These are phyloP conservation scores for Yamadazyma atmosphaerica DNA, from an alignment of 1,139 yeast species.

Conservation along the genomic window DNA sequence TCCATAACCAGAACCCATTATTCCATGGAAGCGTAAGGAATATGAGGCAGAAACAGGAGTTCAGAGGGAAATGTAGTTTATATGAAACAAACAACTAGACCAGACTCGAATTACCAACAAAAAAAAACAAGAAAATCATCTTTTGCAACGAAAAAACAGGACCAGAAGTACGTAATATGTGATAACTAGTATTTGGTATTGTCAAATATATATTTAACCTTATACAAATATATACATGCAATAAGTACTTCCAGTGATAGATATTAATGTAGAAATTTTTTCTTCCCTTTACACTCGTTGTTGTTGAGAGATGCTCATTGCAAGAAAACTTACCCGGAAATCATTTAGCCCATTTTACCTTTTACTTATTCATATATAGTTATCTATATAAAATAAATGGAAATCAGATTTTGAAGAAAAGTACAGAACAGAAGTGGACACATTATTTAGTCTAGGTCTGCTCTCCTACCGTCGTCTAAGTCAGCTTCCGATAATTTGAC, in stretches of 20 bases:
- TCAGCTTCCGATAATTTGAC: conserved; percentile 43
- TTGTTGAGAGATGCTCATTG: neutral
- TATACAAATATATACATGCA: neutral
- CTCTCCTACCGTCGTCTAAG: conserved; percentile 43
- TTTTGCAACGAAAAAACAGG: neutral
- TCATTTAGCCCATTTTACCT: too few relatives aligned
- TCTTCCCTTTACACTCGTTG: neutral
- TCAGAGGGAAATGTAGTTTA: neutral
- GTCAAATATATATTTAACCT: neutral
- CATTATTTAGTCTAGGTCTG: conserved; percentile 24
- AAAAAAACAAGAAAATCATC: too few relatives aligned
- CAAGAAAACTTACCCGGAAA: conserved; percentile 3
- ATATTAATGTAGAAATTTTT: neutral
- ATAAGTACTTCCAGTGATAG: neutral
- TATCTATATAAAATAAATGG: neutral
- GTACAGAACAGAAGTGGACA: neutral
- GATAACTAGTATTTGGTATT: neutral
- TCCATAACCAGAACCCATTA: conserved; percentile 68
- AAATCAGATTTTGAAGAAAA: neutral
- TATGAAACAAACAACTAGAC: neutral
- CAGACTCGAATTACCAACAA: too few relatives aligned
- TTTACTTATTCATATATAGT: neutral
- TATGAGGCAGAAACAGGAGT: conserved; percentile 78
- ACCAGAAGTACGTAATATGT: neutral
- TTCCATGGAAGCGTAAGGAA: conserved; percentile 50